A percentile compares a stretch with the other conserved stretches of the same genome.
Conservation (phyloP, 768 basidiomycete genomes). For the Rhizopogon vesiculosus region DNA sequence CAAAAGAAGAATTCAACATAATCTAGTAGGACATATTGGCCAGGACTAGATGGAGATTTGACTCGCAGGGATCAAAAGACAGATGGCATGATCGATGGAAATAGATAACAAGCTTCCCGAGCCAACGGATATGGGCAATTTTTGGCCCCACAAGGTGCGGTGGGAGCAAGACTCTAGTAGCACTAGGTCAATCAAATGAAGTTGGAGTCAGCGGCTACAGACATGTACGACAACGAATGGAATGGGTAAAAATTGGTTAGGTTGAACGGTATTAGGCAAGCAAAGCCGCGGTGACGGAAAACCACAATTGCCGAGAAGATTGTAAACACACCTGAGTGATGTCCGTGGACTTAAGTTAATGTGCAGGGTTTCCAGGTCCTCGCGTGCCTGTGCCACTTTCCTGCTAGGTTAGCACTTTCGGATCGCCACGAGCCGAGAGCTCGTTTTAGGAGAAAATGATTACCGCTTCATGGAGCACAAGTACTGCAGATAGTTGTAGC, state of each 20-base stretch:
- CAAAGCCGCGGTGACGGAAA: slow-evolving; percentile 34
- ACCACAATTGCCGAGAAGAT: slow-evolving; percentile 27
- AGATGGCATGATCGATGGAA: slow-evolving; percentile 10
- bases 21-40: slow-evolving; percentile 22
- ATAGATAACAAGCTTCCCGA: slow-evolving; percentile 10
- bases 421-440: slow-evolving; percentile 15
- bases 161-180: slow-evolving; percentile 10
- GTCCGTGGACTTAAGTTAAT: slow-evolving; percentile 37
- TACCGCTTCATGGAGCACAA: slow-evolving; percentile 3
- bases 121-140: slow-evolving; percentile 12
- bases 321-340: slow-evolving; percentile 25
- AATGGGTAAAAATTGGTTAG: slow-evolving; percentile 28
- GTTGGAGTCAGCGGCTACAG: slow-evolving; percentile 16
- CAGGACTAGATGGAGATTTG: slow-evolving; percentile 18
- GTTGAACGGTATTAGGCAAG: slow-evolving; percentile 23
- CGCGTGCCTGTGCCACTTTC: slow-evolving; percentile 30
- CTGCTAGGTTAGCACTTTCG: slow-evolving; percentile 15
- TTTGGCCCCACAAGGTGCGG: slow-evolving; percentile 6
- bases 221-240: slow-evolving; percentile 22
- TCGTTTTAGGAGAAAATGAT: slow-evolving; percentile 11
- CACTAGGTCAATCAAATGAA: slow-evolving; percentile 18
- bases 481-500: slow-evolving; percentile 1
- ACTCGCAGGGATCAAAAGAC: slow-evolving; percentile 7
- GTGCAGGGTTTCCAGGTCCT: slow-evolving; percentile 29
- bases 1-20: slow-evolving; percentile 29